Evolutionary conservation across 1,284 basidiomycete genomes (phyloP).

Genomic region (Cryptococcus hybrid): DNA sequence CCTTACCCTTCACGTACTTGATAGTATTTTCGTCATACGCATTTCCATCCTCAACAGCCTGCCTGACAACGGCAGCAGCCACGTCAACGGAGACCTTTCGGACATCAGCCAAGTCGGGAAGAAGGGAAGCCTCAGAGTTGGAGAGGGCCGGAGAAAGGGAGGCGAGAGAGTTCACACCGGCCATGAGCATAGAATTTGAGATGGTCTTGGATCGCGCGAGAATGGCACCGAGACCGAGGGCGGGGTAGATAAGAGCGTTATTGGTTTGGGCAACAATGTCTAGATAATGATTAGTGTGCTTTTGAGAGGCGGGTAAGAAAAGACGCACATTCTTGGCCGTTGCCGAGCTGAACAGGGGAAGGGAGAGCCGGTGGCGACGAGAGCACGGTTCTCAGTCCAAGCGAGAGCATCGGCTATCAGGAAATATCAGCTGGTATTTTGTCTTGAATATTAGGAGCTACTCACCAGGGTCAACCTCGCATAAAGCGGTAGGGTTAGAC

Average conservation of each 20-base stretch:
- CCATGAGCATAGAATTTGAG: slow-evolving; percentile 68
- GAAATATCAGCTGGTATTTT: neutral
- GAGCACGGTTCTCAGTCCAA: slow-evolving; percentile 72
- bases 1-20: slow-evolving; percentile 40
- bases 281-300: slow-evolving; percentile 6
- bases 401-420: slow-evolving; percentile 29
- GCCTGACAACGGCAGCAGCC: slow-evolving; percentile 73
- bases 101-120: slow-evolving; percentile 66
- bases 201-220: slow-evolving; percentile 62
- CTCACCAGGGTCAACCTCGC: slow-evolving; percentile 64
- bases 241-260: slow-evolving; percentile 75
- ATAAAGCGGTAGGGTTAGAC: slow-evolving; percentile 73
- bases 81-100: slow-evolving; percentile 54
- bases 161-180: slow-evolving; percentile 64
- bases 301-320: neutral
- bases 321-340: slow-evolving; percentile 41
- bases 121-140: slow-evolving; percentile 59
- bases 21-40: slow-evolving; percentile 40
- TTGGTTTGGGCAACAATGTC: slow-evolving; percentile 47
- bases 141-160: slow-evolving; percentile 69
- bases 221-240: slow-evolving; percentile 70
- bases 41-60: slow-evolving; percentile 68
- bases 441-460: neutral
- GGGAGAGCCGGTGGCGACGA: slow-evolving; percentile 73
- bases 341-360: slow-evolving; percentile 68